These are phyloP conservation scores for Dothiorella sarmentorum DNA, from an alignment of 2,329 filamentous ascomycete species.

Conservation along the genomic window DNA sequence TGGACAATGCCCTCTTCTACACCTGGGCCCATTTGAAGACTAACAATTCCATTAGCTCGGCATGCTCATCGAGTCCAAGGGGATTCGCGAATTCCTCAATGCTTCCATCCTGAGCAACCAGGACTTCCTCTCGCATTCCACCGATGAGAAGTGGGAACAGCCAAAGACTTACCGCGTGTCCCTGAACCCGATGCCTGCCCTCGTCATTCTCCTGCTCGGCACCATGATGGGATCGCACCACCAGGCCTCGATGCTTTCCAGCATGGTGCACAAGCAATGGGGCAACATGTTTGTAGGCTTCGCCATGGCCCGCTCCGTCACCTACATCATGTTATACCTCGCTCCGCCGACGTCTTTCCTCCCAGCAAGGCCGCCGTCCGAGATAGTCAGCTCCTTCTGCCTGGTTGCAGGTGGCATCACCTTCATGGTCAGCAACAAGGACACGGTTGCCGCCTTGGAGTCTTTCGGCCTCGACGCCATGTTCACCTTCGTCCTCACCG, in stretches of 20 bases:
- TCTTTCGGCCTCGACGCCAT: conserved; percentile 77
- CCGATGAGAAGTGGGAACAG: conserved; percentile 49
- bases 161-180: conserved; percentile 71
- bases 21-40: not conserved
- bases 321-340: conserved; percentile 76
- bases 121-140: conserved; percentile 34
- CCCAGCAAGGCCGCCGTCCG: conserved; percentile 81
- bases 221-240: conserved; percentile 96
- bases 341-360: conserved; percentile 76
- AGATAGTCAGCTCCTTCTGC: conserved; percentile 83
- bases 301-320: conserved; percentile 71
- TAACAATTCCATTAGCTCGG: conserved; percentile 51
- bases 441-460: conserved; percentile 74
- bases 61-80: conserved; percentile 73
- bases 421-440: conserved; percentile 84
- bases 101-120: conserved; percentile 43
- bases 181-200: conserved; percentile 81
- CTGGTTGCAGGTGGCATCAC: conserved; percentile 82
- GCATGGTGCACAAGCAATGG: conserved; percentile 94
- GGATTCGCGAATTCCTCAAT: conserved; percentile 64
- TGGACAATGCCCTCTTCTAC: no score
- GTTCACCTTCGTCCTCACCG: conserved; percentile 86
- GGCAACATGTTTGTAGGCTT: conserved; percentile 79
- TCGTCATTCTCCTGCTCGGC: conserved; percentile 82
- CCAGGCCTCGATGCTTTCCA: conserved; percentile 76